These are phyloP conservation scores for Torulaspora gathmanii DNA, from an alignment of 805 yeast genomes.

Conservation along the genomic window DNA sequence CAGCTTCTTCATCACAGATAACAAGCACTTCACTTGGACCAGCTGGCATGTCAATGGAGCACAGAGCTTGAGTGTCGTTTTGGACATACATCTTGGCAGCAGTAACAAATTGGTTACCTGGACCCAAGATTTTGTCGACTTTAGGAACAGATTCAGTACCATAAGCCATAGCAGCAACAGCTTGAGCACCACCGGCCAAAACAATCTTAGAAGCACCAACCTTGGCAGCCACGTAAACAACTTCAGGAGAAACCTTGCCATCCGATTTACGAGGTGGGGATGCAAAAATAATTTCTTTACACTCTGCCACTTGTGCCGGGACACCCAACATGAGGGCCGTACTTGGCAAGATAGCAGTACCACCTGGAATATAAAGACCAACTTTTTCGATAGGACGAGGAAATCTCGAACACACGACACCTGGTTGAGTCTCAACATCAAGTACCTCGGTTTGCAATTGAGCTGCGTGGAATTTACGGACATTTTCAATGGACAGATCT, in stretches of 20 bases:
- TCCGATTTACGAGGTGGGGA: constrained; percentile 87
- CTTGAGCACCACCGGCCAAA: constrained; percentile 99
- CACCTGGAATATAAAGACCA: constrained; percentile 97
- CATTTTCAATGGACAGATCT: constrained; percentile 84
- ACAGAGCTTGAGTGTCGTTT: constrained; percentile 89
- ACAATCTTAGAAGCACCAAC: constrained; percentile 88
- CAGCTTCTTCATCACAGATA: constrained; percentile 82
- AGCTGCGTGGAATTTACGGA: constrained; percentile 88
- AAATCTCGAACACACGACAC: constrained; percentile 90
- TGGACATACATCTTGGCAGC: constrained; percentile 98
- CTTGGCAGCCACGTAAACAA: constrained; percentile 93
- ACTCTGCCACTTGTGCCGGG: constrained; percentile 97
- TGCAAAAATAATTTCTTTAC: constrained; percentile 85
- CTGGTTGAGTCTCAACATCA: constrained; percentile 87
- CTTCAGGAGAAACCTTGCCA: constrained; percentile 93
- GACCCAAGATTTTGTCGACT: constrained; percentile 96
- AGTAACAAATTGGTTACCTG: constrained; percentile 98
- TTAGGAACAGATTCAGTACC: constrained; percentile 91
- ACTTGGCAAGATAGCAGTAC: constrained; percentile 96
- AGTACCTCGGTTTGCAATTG: constrained; percentile 72
- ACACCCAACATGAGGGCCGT: constrained; percentile 98
- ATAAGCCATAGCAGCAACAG: constrained; percentile 97
- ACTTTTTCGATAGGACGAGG: constrained; percentile 92
- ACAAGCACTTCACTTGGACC: constrained; percentile 98
- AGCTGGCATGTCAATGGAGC: constrained; percentile 99